Evolutionary conservation across 768 basidiomycete genomes (phyloP).

Genomic region (Panellus pusillus): DNA sequence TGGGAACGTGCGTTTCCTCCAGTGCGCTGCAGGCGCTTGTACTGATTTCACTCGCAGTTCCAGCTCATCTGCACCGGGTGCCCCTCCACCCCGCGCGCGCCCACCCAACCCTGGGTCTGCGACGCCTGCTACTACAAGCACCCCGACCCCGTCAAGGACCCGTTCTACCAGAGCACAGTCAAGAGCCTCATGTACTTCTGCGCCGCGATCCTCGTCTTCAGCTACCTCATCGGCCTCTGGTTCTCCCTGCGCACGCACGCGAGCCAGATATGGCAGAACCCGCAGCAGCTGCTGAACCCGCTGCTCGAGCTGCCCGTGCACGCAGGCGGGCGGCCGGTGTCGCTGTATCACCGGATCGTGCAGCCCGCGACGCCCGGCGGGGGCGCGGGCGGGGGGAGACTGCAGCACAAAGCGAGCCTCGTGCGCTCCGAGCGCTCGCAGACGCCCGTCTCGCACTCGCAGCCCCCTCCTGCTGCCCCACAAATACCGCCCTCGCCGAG

Average conservation of each 20-base stretch:
- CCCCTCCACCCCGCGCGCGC: constrained; percentile 46
- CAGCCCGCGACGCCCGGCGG: constrained; percentile 25
- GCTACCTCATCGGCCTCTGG: constrained; percentile 96
- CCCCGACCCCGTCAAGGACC: constrained; percentile 88
- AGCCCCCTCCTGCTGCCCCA: constrained; percentile 6
- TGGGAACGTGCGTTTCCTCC: constrained; percentile 91
- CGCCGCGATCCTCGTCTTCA: constrained; percentile 85
- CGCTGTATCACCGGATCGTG: constrained; percentile 62
- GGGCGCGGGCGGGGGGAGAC: constrained; percentile 19
- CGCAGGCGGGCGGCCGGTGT: constrained; percentile 49
- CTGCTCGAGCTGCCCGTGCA: constrained; percentile 56
- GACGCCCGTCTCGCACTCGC: constrained; percentile 13
- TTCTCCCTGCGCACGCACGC: constrained; percentile 98
- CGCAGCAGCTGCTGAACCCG: constrained; percentile 74
- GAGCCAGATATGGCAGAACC: constrained; percentile 98
- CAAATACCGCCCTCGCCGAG: constrained; percentile 42
- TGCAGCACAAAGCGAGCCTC: constrained; percentile 14
- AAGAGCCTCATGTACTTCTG: constrained; percentile 96
- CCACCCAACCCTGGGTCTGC: constrained; percentile 74
- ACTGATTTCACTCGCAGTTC: constrained; percentile 66
- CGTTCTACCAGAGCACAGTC: constrained; percentile 95
- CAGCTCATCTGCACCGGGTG: constrained; percentile 84
- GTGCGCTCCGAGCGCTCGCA: constrained; percentile 17
- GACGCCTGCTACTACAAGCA: constrained; percentile 94
- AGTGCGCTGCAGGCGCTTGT: no score